Percentiles rank a stretch among this genome's conserved stretches.
Conservation (phyloP, 257 asterid genomes). For the Fraxinus excelsior region DNA sequence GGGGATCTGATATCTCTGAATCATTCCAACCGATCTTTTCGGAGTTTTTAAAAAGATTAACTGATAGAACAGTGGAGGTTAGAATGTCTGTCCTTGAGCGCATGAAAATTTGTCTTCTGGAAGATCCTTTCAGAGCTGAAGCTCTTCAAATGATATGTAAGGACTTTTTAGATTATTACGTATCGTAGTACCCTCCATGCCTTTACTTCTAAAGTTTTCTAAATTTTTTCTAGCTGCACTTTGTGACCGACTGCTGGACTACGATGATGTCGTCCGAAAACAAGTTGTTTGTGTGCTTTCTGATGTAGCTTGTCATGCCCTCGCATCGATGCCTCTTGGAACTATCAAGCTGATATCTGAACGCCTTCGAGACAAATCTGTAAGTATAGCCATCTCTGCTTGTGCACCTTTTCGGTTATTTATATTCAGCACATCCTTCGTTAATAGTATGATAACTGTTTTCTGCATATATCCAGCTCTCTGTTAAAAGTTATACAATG, state of each 20-base stretch:
- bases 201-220: conserved; percentile 23
- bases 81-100: conserved; percentile 86
- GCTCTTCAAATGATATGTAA: conserved; percentile 86
- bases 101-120: conserved; percentile 71
- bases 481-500: conserved; percentile 85
- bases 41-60: conserved; percentile 86
- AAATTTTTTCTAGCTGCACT: conserved; percentile 69
- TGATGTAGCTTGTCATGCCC: conserved; percentile 74
- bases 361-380: conserved; percentile 97
- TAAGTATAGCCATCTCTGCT: conserved; percentile 39
- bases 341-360: conserved; percentile 84
- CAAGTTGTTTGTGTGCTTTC: conserved; percentile 86
- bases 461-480: conserved; percentile 57
- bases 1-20: conserved; percentile 66
- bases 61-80: conserved; percentile 83
- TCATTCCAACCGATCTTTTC: conserved; percentile 74
- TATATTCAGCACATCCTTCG: conserved; percentile 19
- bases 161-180: conserved; percentile 24
- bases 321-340: conserved; percentile 66
- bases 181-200: not conserved
- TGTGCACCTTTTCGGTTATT: conserved; percentile 16
- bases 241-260: conserved; percentile 80
- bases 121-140: conserved; percentile 71
- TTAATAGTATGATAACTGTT: conserved; percentile 25
- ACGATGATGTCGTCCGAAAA: conserved; percentile 89